Conservation (phyloP, 495 filamentous ascomycete genomes). For the Aspergillus coremiiformis region DNA sequence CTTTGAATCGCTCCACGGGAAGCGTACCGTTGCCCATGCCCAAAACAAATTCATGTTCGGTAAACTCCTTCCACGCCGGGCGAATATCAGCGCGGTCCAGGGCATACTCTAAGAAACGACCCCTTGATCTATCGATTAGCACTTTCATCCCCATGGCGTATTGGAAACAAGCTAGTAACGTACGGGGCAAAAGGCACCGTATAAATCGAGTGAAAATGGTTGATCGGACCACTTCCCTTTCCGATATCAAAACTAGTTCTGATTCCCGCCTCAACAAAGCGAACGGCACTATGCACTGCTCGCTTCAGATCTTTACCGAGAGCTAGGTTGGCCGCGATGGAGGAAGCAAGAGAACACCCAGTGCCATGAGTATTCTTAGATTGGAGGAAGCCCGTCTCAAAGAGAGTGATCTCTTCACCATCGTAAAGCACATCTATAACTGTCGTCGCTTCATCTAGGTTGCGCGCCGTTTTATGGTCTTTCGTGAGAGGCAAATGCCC, state of each 20-base stretch:
- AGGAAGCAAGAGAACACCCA: constrained; percentile 88
- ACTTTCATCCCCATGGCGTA: not conserved
- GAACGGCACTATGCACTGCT: constrained; percentile 64
- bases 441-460: constrained; percentile 49
- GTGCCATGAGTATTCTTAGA: constrained; percentile 90
- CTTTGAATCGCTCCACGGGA: constrained; percentile 65
- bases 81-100: constrained; percentile 68
- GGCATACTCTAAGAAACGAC: constrained; percentile 75
- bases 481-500: constrained; percentile 77
- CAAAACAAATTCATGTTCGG: constrained; percentile 72
- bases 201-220: constrained; percentile 85
- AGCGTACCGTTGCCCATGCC: constrained; percentile 69
- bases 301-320: constrained; percentile 51
- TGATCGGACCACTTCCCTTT: constrained; percentile 79
- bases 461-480: constrained; percentile 45
- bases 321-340: constrained; percentile 82
- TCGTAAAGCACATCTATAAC: constrained; percentile 73
- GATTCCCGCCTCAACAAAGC: constrained; percentile 81
- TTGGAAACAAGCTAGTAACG: constrained; percentile 20
- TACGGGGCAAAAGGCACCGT: constrained; percentile 77
- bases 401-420: constrained; percentile 42
- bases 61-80: constrained; percentile 61
- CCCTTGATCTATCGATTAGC: constrained; percentile 40
- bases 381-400: constrained; percentile 60
- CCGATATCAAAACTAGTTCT: constrained; percentile 66